Base-by-base conservation (phyloP, 352 stramenopile species). In the Phytophthora pistaciae region DNA sequence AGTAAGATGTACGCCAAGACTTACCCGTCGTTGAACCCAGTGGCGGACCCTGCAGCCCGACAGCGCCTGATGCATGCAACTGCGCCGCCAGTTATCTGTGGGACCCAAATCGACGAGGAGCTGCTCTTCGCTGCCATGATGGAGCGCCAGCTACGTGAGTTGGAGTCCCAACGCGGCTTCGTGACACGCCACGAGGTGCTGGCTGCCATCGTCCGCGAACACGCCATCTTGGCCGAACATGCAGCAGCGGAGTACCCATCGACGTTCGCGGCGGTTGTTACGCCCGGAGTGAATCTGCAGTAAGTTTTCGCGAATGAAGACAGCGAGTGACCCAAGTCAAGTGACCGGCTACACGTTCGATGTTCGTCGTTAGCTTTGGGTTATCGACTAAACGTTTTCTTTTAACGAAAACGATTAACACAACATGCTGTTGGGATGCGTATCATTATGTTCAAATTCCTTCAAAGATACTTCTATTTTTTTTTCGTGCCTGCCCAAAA, bases 1-100 rank as follows among this genome's bases (percentile, higher is more conserved):
- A 62, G 3, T 13, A 44, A 56, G n/a, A 72, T 72, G 65, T 72
- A 72, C 49, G 56, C 57, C n/a, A 72, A 66, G 50, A 72, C 65
- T 4, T 72, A 72, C 23, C 65, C 65, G 27, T 44, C 57, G 50
- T 42, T 72, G 16, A 56, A 61, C 31, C 57, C 38, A 10, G 65
- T 72, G 56, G 50, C 29, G 3, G 49, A 72, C 25, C 33, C 64
- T 59, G 56, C 16, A 49, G 42, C 64, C 14, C 64, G 64, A 36
- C 65, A 67, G 29, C 65, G 65, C 16, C 36, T 72, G 23, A 4
- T 58, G 10, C n/a, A 67, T 46, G 33, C 65, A 7, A 58, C 57
- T 33, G 65, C 65, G 10, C 65, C 65, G 6, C 57, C 65, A n/a
- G 36, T 72, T 40, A 11, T 64, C 33, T 18, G 29, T 9, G 66